Conservation (phyloP, 306 rosid genomes). For the Benincasa hispida region DNA sequence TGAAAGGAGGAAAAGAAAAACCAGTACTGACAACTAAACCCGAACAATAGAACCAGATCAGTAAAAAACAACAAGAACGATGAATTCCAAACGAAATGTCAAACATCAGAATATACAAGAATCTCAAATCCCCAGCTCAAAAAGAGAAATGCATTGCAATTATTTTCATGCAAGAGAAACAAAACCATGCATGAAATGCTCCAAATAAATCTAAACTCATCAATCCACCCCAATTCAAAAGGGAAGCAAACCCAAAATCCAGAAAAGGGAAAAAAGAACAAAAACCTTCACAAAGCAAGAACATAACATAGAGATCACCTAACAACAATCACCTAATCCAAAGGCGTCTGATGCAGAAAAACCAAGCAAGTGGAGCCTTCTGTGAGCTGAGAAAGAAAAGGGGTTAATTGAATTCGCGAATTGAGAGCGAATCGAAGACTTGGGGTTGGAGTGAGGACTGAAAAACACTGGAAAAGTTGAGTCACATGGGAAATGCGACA, state of each 20-base stretch:
- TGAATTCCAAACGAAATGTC: not conserved
- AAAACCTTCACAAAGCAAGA: not conserved
- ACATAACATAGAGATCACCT: not conserved
- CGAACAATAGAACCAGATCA: not conserved
- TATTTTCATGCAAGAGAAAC: not conserved
- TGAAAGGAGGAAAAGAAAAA: not conserved
- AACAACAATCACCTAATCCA: not conserved
- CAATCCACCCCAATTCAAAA: not conserved
- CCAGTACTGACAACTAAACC: not conserved
- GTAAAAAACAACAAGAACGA: not conserved
- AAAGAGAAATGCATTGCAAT: slow-evolving; percentile 1
- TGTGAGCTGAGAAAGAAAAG: not conserved
- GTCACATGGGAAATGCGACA: not conserved
- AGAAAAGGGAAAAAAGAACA: not conserved
- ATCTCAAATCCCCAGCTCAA: not conserved
- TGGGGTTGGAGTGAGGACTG: not conserved
- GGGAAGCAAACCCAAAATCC: not conserved
- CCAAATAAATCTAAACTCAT: not conserved
- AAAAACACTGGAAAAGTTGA: not conserved
- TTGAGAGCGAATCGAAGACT: not conserved
- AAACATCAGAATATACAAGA: not conserved
- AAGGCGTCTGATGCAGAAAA: not conserved
- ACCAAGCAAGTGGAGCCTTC: not conserved
- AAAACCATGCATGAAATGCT: not conserved
- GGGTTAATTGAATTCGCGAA: not conserved